These are phyloP conservation scores for Populus euphratica DNA, from an alignment of 345 rosid species.

Conservation along the genomic window DNA sequence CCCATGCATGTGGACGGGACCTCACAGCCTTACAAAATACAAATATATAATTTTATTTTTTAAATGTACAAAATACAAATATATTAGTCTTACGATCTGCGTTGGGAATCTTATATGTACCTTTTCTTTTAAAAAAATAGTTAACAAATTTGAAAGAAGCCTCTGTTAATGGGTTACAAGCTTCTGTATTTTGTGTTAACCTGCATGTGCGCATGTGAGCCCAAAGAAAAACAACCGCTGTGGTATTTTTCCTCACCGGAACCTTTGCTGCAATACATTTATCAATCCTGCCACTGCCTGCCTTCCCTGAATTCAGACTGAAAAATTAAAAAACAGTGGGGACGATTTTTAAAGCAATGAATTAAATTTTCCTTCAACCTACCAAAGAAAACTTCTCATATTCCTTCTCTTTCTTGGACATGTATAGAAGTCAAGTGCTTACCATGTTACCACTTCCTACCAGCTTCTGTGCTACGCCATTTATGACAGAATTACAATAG, in stretches of 20 bases:
- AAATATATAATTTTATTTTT: neutral
- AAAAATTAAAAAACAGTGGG: neutral
- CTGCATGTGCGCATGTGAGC: slow-evolving; percentile 1
- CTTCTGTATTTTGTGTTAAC: neutral
- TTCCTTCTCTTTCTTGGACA: no score
- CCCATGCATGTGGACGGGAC: neutral
- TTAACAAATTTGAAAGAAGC: neutral
- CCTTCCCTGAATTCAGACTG: neutral
- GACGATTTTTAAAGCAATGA: neutral
- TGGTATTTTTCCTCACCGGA: neutral
- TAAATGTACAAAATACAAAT: neutral
- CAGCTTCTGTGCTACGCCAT: no score
- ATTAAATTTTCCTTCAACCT: neutral
- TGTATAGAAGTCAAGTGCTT: no score
- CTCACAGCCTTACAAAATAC: neutral
- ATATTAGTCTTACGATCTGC: neutral
- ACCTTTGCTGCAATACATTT: neutral
- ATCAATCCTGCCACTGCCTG: neutral
- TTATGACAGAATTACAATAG: no score
- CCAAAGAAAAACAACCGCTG: neutral
- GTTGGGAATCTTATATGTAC: neutral
- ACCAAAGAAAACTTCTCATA: neutral
- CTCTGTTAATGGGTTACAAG: neutral
- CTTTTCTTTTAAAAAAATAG: neutral
- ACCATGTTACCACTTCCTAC: no score